Evolutionary conservation across 1,139 yeast species (phyloP), one percentile per base, ranked within the genome.

Genomic region (Hansenula sp.): DNA sequence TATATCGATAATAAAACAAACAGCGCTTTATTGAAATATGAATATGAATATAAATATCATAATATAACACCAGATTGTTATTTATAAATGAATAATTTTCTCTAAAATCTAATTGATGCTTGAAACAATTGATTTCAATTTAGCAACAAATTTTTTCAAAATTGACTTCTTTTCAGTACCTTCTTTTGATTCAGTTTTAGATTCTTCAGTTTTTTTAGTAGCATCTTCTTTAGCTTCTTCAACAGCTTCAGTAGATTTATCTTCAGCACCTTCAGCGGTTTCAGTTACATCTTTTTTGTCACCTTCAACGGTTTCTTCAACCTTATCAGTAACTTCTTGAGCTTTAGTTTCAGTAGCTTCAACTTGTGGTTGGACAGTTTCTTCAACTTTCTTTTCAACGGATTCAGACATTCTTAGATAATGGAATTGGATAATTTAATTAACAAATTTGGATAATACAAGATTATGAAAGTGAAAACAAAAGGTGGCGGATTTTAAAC

Each of bases 141-240:
- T 74, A 53, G 65, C 60, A 50, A 73, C 58, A 46, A 75, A 62
- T 63, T 70, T 77, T 71, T 74, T 77, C 66, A 75, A 69, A 60
- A 74, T 65, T 50, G 71, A 70, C 57, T 69, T 70, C 74, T 75
- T 76, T 68, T 74, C 55, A 18, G 42, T 43, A 19, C 33, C 32
- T 12, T 31, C 33, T 31, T 31, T 25, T n/a, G 41, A 32, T 15
- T 18, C 35, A 5, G 36, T 19, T 36, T 36, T 28, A 36, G 18
- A 24, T 17, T 44, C 52, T 29, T 37, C 50, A 33, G 53, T 59
- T 19, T 39, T 45, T 36, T 34, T 42, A 38, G 41, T 45, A 42
- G 44, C 44, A 39, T 32, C 42, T 33, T 33, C 48, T 41, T 55
- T 60, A 31, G 57, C 62, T 25, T 45, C 49, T 24, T 44, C 53